Base-by-base conservation (phyloP, 257 asterid species). In the Ophiorrhiza pumila region DNA sequence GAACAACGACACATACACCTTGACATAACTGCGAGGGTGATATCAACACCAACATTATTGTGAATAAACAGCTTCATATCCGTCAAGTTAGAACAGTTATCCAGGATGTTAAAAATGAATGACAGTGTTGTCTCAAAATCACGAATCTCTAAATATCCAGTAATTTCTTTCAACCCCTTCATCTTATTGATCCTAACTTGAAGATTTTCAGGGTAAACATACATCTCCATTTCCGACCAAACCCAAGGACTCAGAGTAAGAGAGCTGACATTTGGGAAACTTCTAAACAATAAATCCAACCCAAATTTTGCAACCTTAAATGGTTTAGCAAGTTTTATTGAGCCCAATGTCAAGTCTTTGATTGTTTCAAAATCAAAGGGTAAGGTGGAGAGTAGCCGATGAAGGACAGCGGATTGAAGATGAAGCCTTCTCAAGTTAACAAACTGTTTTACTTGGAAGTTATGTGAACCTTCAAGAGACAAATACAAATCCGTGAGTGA, bases 201-300 rank as follows among this genome's bases (percentile, higher is more conserved):
- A 22, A 71, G 67, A 35, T 76, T 81, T 66, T 74, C 87, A 10
- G 68, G 37, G 27, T 76, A 81, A 61, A 78, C 74, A 67, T 59
- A 80, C 23, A 83, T 62, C 82, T 87, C 93, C 41, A 89, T 63
- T 73, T 79, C 87, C 1, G 92, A 83, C 96, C 97, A 91, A 55
- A 74, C 81, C 29, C 87, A 84, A 50, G 92, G 76, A 23, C 85
- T 76, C 85, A 91, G 63, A 34, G 89, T 86, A 71, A 91, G 87
- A 62, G 88, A 72, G 75, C 77, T 76, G 17, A 86, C 82, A 66
- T 77, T 83, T 1, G 97, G 96, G 76, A 86, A 89, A 49, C 63
- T 76, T 27, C 69, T 34, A 53, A 83, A 73, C 82, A 91, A 71
- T 69, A 77, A 71, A 80, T 80, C 87, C 34, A 91, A 73, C 72